These are phyloP conservation scores for Russula sp. DNA, from an alignment of 768 basidiomycete genomes.

Conservation along the genomic window DNA sequence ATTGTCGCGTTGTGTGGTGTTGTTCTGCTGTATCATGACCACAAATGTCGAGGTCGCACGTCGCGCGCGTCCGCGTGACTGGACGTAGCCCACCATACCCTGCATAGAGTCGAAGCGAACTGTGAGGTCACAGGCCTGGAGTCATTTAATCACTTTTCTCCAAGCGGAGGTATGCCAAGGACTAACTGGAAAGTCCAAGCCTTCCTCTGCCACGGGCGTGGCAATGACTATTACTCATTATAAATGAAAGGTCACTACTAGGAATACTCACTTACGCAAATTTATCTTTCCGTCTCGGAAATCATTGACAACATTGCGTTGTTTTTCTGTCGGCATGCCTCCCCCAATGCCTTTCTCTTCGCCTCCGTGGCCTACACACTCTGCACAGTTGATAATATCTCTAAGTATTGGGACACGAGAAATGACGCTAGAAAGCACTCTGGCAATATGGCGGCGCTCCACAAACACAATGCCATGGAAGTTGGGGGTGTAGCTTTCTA, in stretches of 20 bases:
- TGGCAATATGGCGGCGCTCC: slow-evolving; percentile 77
- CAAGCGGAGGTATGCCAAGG: neutral
- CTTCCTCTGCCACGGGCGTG: slow-evolving; percentile 89
- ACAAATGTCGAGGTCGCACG: slow-evolving; percentile 74
- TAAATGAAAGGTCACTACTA: neutral
- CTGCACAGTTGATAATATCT: slow-evolving; percentile 55
- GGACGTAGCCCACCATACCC: slow-evolving; percentile 84
- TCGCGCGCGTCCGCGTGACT: slow-evolving; percentile 84
- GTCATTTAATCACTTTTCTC: slow-evolving; percentile 21
- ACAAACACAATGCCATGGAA: slow-evolving; percentile 89
- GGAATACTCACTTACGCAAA: slow-evolving; percentile 50
- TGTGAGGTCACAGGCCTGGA: slow-evolving; percentile 77
- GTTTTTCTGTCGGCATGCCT: slow-evolving; percentile 52
- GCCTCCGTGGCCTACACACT: slow-evolving; percentile 64
- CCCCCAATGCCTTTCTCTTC: slow-evolving; percentile 41
- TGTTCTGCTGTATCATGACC: slow-evolving; percentile 70
- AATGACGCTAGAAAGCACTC: slow-evolving; percentile 63
- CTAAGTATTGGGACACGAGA: slow-evolving; percentile 55
- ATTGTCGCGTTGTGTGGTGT: slow-evolving; percentile 50
- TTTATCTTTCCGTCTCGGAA: slow-evolving; percentile 69
- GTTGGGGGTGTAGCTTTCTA: slow-evolving; percentile 47
- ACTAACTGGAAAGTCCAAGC: slow-evolving; percentile 80
- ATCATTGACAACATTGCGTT: slow-evolving; percentile 57
- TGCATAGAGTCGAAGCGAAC: slow-evolving; percentile 80
- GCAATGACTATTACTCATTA: slow-evolving; percentile 55